phyloP scores from a whole-genome alignment of 768 basidiomycete species.

The Mycena galopus region DNA sequence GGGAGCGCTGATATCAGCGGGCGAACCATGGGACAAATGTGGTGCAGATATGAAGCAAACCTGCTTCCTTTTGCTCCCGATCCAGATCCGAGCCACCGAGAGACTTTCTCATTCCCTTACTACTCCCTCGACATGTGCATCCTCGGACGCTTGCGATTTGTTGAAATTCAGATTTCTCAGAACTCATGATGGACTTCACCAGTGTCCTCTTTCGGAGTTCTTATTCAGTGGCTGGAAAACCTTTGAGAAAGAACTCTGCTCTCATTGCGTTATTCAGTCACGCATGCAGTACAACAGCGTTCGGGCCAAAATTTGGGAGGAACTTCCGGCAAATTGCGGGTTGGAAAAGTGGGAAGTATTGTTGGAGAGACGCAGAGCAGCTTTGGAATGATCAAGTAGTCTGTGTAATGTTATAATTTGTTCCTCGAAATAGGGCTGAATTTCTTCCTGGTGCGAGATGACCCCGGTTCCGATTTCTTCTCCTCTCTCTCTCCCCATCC shows the following conservation, averaged over 20 bases:
- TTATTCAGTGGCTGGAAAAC: no score
- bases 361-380: neutral
- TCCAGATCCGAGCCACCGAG: neutral
- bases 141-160: neutral
- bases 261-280: neutral
- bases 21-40: neutral
- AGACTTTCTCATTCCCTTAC: neutral
- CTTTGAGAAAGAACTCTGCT: neutral
- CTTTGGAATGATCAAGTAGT: neutral
- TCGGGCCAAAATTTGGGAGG: conserved; percentile 1
- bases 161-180: neutral
- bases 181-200: neutral
- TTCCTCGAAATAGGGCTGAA: no score
- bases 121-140: neutral
- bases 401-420: no score
- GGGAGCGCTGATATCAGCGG: neutral
- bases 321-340: conserved; percentile 8
- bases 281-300: neutral
- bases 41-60: neutral
- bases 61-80: neutral
- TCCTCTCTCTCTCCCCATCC: no score
- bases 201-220: neutral
- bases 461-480: no score
- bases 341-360: neutral
- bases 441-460: no score